Conservation (phyloP, 441 rosid species). For the Biscutella laevigata region DNA sequence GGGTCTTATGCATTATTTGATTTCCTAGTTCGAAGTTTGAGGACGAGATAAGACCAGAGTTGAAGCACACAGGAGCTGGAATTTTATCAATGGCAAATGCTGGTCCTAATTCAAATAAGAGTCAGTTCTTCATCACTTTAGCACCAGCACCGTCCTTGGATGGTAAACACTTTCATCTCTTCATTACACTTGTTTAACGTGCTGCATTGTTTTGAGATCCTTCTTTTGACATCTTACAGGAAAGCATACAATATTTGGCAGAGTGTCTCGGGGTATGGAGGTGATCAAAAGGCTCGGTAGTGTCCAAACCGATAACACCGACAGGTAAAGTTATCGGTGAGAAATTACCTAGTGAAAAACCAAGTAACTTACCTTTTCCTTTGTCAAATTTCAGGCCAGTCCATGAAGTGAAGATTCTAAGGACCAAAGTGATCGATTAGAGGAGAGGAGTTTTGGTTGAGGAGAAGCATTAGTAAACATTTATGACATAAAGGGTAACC, state of each 20-base stretch:
- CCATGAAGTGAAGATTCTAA: no score
- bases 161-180: conserved; percentile 35
- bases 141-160: conserved; percentile 69
- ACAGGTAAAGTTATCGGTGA: conserved; percentile 56
- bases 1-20: background rate
- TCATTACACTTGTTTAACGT: background rate
- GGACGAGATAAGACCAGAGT: conserved; percentile 74
- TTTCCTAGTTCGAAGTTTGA: conserved; percentile 57
- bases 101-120: conserved; percentile 64
- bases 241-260: conserved; percentile 93
- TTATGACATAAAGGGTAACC: no score
- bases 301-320: conserved; percentile 88
- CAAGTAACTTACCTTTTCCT: no score
- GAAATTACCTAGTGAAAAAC: no score
- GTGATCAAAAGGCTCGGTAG: conserved; percentile 94
- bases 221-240: conserved; percentile 36
- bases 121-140: conserved; percentile 72
- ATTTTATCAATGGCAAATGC: conserved; percentile 67
- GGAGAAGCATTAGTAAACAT: no score
- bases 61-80: conserved; percentile 65
- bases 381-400: no score
- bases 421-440: no score
- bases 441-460: no score
- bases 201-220: background rate
- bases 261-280: conserved; percentile 85